These are phyloP conservation scores for Keithomyces neogunnii DNA, from an alignment of 2,329 filamentous ascomycete genomes.

Conservation along the genomic window DNA sequence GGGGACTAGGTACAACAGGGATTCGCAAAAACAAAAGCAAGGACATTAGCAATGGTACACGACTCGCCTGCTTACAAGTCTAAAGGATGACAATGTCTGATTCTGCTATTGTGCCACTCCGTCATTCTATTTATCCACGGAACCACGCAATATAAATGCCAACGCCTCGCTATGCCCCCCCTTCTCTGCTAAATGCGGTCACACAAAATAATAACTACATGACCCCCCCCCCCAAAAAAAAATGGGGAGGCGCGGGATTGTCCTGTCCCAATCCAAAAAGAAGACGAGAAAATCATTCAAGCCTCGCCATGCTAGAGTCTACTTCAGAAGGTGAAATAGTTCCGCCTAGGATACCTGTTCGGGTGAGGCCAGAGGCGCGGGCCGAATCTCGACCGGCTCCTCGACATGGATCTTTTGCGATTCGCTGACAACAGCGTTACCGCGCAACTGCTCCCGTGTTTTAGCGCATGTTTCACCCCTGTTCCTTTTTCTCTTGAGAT, in stretches of 20 bases:
- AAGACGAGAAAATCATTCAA: not conserved
- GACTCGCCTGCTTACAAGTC: not conserved
- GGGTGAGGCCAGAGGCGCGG: conserved; percentile 4
- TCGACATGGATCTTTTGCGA: conserved; percentile 10
- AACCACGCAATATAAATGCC: conserved; percentile 5
- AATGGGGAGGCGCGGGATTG: no score
- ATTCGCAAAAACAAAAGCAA: no score
- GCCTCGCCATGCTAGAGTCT: not conserved
- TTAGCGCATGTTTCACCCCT: conserved; percentile 19
- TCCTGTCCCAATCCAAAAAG: not conserved
- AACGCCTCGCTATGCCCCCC: conserved; percentile 26
- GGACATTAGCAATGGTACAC: no score
- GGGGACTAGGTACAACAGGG: no score
- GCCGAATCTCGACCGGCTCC: conserved; percentile 20
- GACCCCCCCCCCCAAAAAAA: not conserved
- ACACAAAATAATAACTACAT: no score
- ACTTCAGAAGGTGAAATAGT: not conserved
- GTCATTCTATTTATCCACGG: not conserved
- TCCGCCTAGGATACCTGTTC: not conserved
- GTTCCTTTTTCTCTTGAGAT: conserved; percentile 15
- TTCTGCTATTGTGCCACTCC: not conserved
- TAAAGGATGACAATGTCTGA: not conserved
- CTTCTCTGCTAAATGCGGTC: no score
- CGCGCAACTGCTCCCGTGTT: conserved; percentile 10
- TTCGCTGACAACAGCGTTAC: conserved; percentile 4